Conservation (phyloP, 2,329 filamentous ascomycete genomes). For the Mollisiaceae sp. region DNA sequence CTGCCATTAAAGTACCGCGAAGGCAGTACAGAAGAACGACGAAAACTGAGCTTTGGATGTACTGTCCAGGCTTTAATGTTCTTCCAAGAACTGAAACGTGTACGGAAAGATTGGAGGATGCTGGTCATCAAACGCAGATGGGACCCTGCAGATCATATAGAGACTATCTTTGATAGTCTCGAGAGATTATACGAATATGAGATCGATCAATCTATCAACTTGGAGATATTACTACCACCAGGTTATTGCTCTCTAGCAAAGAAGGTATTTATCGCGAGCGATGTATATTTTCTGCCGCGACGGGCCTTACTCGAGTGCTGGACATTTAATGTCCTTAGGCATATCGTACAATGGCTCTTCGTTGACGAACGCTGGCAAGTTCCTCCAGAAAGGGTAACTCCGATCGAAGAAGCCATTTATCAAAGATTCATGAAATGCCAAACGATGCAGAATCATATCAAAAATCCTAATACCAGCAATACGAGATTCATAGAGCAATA, state of each 20-base stretch:
- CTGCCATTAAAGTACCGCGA: neutral
- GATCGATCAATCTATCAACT: neutral
- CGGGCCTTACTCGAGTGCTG: neutral
- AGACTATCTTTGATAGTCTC: neutral
- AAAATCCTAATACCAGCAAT: no score
- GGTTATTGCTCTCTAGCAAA: neutral
- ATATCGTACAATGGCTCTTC: neutral
- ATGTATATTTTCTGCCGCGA: neutral
- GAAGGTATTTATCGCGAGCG: no score
- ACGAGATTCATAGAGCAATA: no score
- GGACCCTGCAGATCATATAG: neutral
- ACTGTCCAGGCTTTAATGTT: neutral
- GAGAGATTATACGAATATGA: neutral
- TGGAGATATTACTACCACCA: neutral
- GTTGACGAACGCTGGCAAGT: neutral
- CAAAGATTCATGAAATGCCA: no score
- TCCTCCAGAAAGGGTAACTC: no score
- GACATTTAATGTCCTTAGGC: neutral
- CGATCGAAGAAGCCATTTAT: no score
- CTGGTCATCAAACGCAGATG: neutral
- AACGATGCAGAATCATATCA: no score
- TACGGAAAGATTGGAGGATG: neutral
- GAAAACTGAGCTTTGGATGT: neutral
- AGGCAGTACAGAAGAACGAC: neutral
- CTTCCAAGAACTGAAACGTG: neutral